Percentiles rank a stretch among this genome's conserved stretches.
phyloP scores from a whole-genome alignment of 768 basidiomycete species.

The Rossbeevera mucosa region DNA sequence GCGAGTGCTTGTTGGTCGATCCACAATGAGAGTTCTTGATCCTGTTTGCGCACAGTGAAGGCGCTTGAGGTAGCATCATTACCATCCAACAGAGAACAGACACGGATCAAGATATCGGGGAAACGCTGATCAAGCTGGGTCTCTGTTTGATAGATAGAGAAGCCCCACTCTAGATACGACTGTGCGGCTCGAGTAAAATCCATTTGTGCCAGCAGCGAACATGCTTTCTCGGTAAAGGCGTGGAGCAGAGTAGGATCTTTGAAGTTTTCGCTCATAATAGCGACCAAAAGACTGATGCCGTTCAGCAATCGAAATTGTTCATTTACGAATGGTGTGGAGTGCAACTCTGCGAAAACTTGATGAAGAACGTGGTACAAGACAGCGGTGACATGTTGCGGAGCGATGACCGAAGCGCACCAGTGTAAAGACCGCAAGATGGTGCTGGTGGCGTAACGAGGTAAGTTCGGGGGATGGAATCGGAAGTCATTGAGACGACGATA shows the following conservation, averaged over 20 bases:
- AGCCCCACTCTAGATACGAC: conserved; percentile 76
- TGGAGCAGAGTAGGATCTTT: conserved; percentile 57
- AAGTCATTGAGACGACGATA: conserved; percentile 49
- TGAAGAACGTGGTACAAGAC: conserved; percentile 77
- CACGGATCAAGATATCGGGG: conserved; percentile 64
- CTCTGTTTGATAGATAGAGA: conserved; percentile 44
- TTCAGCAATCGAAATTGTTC: conserved; percentile 78
- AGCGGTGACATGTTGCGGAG: conserved; percentile 44
- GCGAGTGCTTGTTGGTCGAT: conserved; percentile 50
- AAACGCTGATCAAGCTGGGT: conserved; percentile 47
- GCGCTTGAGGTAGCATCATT: conserved; percentile 37
- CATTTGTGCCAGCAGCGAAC: conserved; percentile 58
- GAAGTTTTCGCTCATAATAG: conserved; percentile 55
- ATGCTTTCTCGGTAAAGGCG: conserved; percentile 61
- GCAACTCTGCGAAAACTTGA: conserved; percentile 62
- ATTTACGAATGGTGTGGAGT: conserved; percentile 68
- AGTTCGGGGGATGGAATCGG: conserved; percentile 57
- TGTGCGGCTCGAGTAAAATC: conserved; percentile 68
- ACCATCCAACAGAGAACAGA: conserved; percentile 57
- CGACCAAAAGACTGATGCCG: conserved; percentile 68
- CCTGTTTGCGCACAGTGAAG: conserved; percentile 31
- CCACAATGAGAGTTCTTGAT: conserved; percentile 55
- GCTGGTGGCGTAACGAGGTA: conserved; percentile 51
- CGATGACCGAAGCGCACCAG: conserved; percentile 50
- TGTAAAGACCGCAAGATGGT: conserved; percentile 51